These are phyloP conservation scores for Tylopilus sp. DNA, from an alignment of 768 basidiomycete species.

Conservation along the genomic window DNA sequence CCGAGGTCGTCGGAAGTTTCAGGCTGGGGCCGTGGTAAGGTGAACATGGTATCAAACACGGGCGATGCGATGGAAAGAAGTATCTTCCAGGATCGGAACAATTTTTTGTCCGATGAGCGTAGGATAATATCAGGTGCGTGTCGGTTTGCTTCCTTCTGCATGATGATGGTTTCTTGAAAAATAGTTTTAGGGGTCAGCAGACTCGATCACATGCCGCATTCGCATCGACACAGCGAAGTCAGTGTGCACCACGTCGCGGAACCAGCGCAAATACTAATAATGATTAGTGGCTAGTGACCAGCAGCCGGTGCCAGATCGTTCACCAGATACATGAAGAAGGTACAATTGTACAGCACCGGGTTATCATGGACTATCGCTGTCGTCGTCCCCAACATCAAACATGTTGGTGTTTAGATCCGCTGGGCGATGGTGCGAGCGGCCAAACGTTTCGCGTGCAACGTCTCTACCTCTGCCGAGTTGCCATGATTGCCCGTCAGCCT, in stretches of 20 bases:
- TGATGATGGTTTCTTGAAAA: neutral
- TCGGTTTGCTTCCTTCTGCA: conserved; percentile 2
- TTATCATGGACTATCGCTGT: conserved; percentile 2
- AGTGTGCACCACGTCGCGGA: neutral
- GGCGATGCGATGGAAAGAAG: conserved; percentile 11
- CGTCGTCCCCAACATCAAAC: conserved; percentile 15
- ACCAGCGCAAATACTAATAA: neutral
- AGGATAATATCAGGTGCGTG: conserved; percentile 13
- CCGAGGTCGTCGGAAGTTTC: neutral
- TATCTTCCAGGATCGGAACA: conserved; percentile 8
- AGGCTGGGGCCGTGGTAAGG: conserved; percentile 5
- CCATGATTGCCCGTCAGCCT: conserved; percentile 44
- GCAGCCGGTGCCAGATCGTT: neutral
- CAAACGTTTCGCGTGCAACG: conserved; percentile 46
- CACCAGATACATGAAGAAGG: neutral
- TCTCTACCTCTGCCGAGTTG: conserved; percentile 49
- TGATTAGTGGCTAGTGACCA: neutral
- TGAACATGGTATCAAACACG: conserved; percentile 14
- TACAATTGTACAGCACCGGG: neutral
- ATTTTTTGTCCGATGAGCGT: conserved; percentile 8
- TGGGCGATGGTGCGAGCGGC: conserved; percentile 9
- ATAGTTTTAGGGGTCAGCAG: neutral
- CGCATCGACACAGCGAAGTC: neutral
- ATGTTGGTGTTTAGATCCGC: conserved; percentile 1
- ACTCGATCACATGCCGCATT: no score